These are phyloP conservation scores for Porodaedalea pini DNA, from an alignment of 1,284 basidiomycete species.

Conservation along the genomic window DNA sequence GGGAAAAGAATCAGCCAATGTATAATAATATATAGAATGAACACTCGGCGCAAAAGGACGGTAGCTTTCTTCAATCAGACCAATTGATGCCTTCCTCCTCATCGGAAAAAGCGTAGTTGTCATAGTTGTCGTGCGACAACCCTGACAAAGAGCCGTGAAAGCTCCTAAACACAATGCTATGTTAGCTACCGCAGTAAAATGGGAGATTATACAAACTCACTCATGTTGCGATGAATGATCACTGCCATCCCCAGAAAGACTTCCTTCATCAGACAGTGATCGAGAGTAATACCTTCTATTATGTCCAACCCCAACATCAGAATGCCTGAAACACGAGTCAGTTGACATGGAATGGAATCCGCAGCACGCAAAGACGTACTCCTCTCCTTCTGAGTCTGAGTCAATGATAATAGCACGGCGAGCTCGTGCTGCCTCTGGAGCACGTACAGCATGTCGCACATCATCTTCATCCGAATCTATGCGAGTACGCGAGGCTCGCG, in stretches of 20 bases:
- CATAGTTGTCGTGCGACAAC: constrained; percentile 1
- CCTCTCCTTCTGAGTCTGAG: constrained; percentile 4
- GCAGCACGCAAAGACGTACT: neutral
- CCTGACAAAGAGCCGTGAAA: constrained; percentile 1
- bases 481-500: neutral
- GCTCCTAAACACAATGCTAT: neutral
- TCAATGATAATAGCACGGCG: neutral
- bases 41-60: neutral
- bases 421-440: neutral
- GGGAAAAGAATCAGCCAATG: neutral
- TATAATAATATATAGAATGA: neutral
- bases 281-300: neutral
- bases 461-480: constrained; percentile 11
- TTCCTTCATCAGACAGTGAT: neutral
- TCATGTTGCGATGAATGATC: constrained; percentile 4
- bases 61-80: neutral
- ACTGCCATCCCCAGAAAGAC: constrained; percentile 5
- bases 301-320: neutral
- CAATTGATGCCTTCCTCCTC: constrained; percentile 5
- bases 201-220: neutral
- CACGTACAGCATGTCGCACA: neutral
- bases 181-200: neutral
- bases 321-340: neutral
- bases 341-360: too few relatives aligned
- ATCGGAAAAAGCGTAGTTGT: constrained; percentile 8